phyloP scores from a whole-genome alignment of 306 rosid genomes.

The Medicago ruthenica region DNA sequence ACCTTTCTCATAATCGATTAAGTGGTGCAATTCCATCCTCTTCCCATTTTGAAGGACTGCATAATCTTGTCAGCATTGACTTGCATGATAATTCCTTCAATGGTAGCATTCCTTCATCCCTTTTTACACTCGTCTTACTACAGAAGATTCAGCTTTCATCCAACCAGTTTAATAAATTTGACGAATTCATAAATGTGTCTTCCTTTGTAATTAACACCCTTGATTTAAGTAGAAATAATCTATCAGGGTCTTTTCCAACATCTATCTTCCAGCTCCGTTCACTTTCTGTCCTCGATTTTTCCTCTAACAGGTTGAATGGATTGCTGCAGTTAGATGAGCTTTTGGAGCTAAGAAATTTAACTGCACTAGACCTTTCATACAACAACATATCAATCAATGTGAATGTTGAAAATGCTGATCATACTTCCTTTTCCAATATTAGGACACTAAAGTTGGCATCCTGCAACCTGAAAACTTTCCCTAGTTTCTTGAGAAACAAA shows the following conservation, averaged over 20 bases:
- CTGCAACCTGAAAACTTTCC: conserved; percentile 49
- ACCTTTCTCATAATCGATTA: conserved; percentile 51
- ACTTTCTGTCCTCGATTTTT: conserved; percentile 50
- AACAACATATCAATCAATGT: conserved; percentile 46
- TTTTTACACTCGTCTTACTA: conserved; percentile 45
- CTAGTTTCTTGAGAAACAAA: conserved; percentile 53
- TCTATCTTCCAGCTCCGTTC: conserved; percentile 41
- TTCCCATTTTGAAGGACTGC: conserved; percentile 42
- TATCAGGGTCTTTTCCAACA: conserved; percentile 56
- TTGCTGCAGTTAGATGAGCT: conserved; percentile 19
- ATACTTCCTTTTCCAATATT: conserved; percentile 32
- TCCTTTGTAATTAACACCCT: conserved; percentile 46
- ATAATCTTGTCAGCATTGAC: conserved; percentile 33
- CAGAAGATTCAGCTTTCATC: conserved; percentile 38
- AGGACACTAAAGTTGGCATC: conserved; percentile 53
- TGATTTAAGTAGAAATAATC: conserved; percentile 56
- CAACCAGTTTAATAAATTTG: conserved; percentile 49
- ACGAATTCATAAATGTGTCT: conserved; percentile 4
- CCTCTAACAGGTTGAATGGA: conserved; percentile 66
- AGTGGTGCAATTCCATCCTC: conserved; percentile 44
- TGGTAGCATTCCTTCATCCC: conserved; percentile 52
- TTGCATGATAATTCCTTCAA: conserved; percentile 30
- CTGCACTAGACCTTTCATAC: conserved; percentile 63
- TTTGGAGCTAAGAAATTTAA: conserved; percentile 42
- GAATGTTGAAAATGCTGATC: not conserved